Base-by-base conservation (phyloP, 176 grass and related monocot genomes). In the Cenchrus purpureus region DNA sequence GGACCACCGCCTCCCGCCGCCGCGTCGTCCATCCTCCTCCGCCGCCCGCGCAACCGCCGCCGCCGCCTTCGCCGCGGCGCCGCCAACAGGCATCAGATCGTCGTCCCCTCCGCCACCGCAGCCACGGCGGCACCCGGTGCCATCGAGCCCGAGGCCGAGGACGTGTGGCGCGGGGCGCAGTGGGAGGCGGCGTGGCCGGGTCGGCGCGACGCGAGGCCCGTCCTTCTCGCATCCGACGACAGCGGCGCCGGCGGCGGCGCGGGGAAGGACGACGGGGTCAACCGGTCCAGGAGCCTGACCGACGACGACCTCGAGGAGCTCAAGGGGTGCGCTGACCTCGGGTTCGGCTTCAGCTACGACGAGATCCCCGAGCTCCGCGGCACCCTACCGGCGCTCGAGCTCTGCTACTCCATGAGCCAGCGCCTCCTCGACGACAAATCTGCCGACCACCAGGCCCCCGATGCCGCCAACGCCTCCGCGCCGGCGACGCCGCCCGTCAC, bases 251-350 rank as follows among this genome's bases (percentile, higher is more conserved):
- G 11, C 2, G 58, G 77, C 1, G 31, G 34, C 12, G 56, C 49
- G 22, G 85, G 1, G 9, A 17, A 0, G 0, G 83, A 10, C 13
- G 84, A 8, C 8, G 76, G 55, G 11, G 79, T 82, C 52, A 72
- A 79, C 3, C 72, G 79, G 9, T 81, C 79, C 1, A 2, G 86
- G 31, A 87, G 86, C 86, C 86, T 87, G 4, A 87, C 86, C 6
- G 86, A 87, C 64, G 86, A 87, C 72, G 86, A 87, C 86, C 79
- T 87, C 1, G 86, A 87, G 86, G 86, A 87, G 86, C 86, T 87
- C 20, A 82, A 83, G 73, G 86, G 86, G 1, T 87, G 86, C 73
- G 86, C 81, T 6, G 86, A 87, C 58, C 79, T 87, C 0, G 86
- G 86, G 0, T 87, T 87, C 86, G 86, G 86, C 0, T 88, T 88